A percentile compares a stretch with the other conserved stretches of the same genome.
Evolutionary conservation across 305 asterid genomes (phyloP).

Genomic region (Solanum hybrid): DNA sequence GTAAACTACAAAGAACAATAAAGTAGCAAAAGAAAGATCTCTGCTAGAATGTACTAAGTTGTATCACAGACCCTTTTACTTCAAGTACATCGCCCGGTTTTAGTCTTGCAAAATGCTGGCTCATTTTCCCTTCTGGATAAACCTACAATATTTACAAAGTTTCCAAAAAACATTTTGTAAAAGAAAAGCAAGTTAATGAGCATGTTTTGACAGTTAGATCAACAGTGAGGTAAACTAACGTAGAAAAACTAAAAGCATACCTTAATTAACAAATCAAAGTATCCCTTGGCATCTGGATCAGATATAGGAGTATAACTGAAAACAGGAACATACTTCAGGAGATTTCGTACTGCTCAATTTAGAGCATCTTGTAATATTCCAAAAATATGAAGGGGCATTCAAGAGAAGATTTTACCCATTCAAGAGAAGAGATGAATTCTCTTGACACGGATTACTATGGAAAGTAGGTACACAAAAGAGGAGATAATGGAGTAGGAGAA

Average conservation of each 20-base stretch:
- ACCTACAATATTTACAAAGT: constrained; percentile 39
- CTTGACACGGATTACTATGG: neutral
- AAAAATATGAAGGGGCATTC: neutral
- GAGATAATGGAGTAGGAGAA: neutral
- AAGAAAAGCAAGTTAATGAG: neutral
- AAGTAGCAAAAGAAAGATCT: neutral
- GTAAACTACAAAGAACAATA: neutral
- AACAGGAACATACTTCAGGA: constrained; percentile 23
- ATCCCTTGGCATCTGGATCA: constrained; percentile 75
- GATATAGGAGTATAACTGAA: constrained; percentile 96
- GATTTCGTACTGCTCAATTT: neutral
- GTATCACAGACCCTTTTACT: constrained; percentile 74
- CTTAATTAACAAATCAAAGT: constrained; percentile 86
- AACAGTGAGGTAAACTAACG: neutral
- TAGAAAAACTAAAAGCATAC: constrained; percentile 23
- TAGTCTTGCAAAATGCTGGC: constrained; percentile 86
- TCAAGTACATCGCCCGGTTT: constrained; percentile 86
- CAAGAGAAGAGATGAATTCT: neutral
- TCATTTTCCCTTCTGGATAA: constrained; percentile 97
- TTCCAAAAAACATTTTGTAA: neutral
- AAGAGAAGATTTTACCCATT: neutral
- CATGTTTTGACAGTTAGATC: neutral
- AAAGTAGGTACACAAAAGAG: neutral
- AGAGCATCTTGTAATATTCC: neutral
- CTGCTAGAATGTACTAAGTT: neutral